Conservation (phyloP, 2,329 filamentous ascomycete species). For the Stachybotrys echinatus region DNA sequence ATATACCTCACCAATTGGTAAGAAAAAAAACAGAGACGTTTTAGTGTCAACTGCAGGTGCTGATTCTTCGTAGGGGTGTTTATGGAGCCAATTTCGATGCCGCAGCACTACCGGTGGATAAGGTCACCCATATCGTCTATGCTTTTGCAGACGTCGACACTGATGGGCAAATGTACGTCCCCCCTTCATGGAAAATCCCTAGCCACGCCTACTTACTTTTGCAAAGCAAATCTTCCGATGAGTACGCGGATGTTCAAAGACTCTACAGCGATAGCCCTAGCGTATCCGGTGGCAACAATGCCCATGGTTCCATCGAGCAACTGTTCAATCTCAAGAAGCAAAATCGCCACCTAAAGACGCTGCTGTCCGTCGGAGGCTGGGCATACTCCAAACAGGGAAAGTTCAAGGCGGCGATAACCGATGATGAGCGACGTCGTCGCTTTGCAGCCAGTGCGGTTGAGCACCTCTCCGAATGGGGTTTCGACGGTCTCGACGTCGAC, state of each 20-base stretch:
- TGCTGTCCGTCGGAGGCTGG: slow-evolving; percentile 82
- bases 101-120: slow-evolving; percentile 59
- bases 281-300: slow-evolving; percentile 45
- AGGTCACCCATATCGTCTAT: slow-evolving; percentile 71
- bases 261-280: slow-evolving; percentile 60
- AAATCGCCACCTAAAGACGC: slow-evolving; percentile 69
- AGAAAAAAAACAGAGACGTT: slow-evolving; percentile 7
- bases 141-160: slow-evolving; percentile 41
- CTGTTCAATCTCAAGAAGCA: slow-evolving; percentile 70
- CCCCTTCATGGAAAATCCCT: neutral
- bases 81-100: slow-evolving; percentile 71
- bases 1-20: slow-evolving; percentile 54
- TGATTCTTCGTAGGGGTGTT: slow-evolving; percentile 48
- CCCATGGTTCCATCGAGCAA: slow-evolving; percentile 75
- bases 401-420: slow-evolving; percentile 35
- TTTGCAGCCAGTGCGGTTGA: slow-evolving; percentile 67
- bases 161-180: slow-evolving; percentile 41
- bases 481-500: slow-evolving; percentile 53
- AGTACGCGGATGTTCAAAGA: slow-evolving; percentile 52
- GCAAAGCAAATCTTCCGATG: slow-evolving; percentile 20
- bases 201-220: neutral
- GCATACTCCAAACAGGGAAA: slow-evolving; percentile 59
- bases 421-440: slow-evolving; percentile 47
- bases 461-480: slow-evolving; percentile 63
- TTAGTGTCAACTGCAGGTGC: neutral